Evolutionary conservation across 106 monocot genomes (phyloP).

Genomic region (Phalaenopsis aphrodite): DNA sequence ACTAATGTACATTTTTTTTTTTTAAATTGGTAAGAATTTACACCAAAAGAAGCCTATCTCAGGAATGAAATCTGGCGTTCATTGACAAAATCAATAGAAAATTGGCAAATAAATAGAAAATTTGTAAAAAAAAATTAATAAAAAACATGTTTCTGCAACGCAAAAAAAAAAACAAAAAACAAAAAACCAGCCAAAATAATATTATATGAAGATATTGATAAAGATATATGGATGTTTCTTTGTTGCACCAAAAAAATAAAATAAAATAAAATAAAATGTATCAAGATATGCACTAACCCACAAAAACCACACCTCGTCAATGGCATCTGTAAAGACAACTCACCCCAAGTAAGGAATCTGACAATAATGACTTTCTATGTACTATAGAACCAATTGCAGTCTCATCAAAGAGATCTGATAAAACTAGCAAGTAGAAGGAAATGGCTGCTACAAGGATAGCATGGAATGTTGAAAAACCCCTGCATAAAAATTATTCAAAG

Average conservation of each 20-base stretch:
- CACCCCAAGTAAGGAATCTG: conserved; percentile 82
- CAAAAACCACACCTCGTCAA: not conserved
- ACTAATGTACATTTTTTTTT: not conserved
- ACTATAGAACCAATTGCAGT: conserved; percentile 25
- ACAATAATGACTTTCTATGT: conserved; percentile 47
- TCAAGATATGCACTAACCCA: not conserved
- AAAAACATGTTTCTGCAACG: not conserved
- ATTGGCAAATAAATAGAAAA: not conserved
- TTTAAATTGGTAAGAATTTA: not conserved
- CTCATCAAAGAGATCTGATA: conserved; percentile 74
- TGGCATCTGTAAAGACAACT: conserved; percentile 2
- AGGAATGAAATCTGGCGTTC: not conserved
- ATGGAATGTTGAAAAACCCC: conserved; percentile 87
- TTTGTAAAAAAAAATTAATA: not conserved
- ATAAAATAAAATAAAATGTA: not conserved
- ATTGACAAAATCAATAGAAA: not conserved
- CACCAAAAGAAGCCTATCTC: not conserved
- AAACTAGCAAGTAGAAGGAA: conserved; percentile 64
- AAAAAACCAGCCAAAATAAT: too few species aligned
- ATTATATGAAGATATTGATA: too few species aligned
- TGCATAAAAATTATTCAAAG: conserved; percentile 18
- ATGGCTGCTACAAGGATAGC: conserved; percentile 54
- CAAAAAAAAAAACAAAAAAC: not conserved
- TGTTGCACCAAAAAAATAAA: too few species aligned
- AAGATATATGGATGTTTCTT: too few species aligned